Evolutionary conservation across 164 flowering plant genomes (phyloP), one percentile per base, ranked within the genome.

Genomic region (Dillenia turbinata): DNA sequence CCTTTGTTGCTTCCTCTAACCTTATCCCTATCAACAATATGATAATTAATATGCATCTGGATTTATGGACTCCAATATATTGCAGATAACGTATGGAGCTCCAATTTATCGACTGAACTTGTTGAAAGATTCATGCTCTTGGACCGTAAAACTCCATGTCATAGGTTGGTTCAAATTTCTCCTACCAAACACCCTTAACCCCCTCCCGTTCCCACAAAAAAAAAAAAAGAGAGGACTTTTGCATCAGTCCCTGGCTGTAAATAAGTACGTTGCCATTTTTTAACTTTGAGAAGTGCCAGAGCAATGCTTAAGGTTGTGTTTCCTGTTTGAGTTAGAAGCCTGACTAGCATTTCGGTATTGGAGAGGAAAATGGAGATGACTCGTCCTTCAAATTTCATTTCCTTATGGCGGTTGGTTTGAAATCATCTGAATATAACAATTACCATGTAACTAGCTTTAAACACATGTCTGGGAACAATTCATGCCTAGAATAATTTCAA

Each of bases 1-100:
- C 40, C 7, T 33, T 6, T 33, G 40, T 33, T 33, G 5, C 40
- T 10, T n/a, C 8, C 1, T 14, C 26, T 50, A 26, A 49, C 19
- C 2, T 52, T 16, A 16, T 33, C 5, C 40, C 7, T 33, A 33
- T 6, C 40, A 4, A 33, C 40, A 33, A 6, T 33, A 33, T 33
- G 5, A 33, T 33, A 26, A 26, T 26, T 26, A 33, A 33, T 33
- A 33, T 5, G 40, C 40, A 33, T 33, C 40, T 33, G 40, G 40
- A 33, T 33, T 33, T 33, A 33, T 33, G 40, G 40, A 33, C 17
- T 50, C 24, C 2, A 11, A 17, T 47, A 17, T 72, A 47, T 46
- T 77, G 77, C 85, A 90, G 97, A 76, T 90, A 64, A 88, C 97
- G 9, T 90, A 88, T 68, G 97, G 97, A 66, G 80, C 90, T 65